phyloP scores from a whole-genome alignment of 495 filamentous ascomycete species.

The Aspergillus heteromorphus region DNA sequence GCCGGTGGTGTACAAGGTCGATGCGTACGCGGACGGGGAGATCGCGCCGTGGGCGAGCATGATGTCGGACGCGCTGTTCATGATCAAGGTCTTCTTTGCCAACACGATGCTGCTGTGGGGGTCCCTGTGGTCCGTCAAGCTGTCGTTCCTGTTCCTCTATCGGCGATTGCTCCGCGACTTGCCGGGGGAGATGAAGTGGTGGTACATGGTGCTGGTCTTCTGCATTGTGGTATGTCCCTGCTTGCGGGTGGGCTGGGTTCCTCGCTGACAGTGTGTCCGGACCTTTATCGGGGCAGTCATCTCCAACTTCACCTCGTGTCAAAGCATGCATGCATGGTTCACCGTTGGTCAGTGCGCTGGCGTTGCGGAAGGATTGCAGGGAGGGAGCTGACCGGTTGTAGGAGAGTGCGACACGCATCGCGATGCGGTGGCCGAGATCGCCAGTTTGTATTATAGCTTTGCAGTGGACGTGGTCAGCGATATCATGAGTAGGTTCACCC shows the following conservation, averaged over 20 bases:
- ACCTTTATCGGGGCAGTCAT: conserved; percentile 32
- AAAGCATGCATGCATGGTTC: conserved; percentile 35
- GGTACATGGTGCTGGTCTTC: conserved; percentile 27
- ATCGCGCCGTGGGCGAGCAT: conserved; percentile 17
- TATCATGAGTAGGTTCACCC: conserved; percentile 30
- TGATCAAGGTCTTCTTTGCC: conserved; percentile 38
- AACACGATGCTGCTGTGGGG: conserved; percentile 41
- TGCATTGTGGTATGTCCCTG: conserved; percentile 29
- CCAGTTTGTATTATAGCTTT: conserved; percentile 37
- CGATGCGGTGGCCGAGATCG: conserved; percentile 22
- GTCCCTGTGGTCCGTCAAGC: conserved; percentile 43
- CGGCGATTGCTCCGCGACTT: conserved; percentile 28
- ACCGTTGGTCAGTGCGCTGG: conserved; percentile 26
- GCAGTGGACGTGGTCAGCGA: conserved; percentile 41
- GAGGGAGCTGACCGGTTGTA: conserved; percentile 9
- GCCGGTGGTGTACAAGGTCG: conserved; percentile 23
- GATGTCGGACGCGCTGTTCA: conserved; percentile 16
- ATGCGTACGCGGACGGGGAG: conserved; percentile 1
- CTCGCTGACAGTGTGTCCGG: conserved; percentile 4
- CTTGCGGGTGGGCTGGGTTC: background rate
- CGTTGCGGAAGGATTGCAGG: no score
- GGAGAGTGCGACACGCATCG: conserved; percentile 23
- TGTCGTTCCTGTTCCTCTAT: conserved; percentile 40
- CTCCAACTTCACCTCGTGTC: conserved; percentile 32
- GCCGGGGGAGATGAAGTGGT: conserved; percentile 26